Percentiles rank a stretch among this genome's conserved stretches.
These are phyloP conservation scores for Trichoderma arundinaceum DNA, from an alignment of 2,329 filamentous ascomycete species.

Conservation along the genomic window DNA sequence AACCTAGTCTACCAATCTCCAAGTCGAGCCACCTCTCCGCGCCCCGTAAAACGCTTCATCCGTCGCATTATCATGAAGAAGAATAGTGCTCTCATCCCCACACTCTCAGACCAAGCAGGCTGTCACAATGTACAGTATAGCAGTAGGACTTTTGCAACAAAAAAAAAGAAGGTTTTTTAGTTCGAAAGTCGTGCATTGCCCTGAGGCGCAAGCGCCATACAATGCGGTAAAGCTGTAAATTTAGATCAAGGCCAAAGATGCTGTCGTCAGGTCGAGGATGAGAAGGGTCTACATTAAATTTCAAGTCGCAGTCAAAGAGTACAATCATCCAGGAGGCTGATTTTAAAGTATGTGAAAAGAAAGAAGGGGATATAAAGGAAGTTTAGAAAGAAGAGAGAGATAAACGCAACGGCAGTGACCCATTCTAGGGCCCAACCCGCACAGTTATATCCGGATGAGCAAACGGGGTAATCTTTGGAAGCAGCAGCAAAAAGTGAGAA, in stretches of 20 bases:
- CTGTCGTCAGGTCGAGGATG: neutral
- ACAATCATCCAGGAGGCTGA: neutral
- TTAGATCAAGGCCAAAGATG: slow-evolving; percentile 7
- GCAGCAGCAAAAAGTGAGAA: no score
- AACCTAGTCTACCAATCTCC: neutral
- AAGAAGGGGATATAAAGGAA: neutral
- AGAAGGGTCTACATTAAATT: neutral
- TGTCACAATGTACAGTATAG: neutral
- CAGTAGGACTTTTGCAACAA: neutral
- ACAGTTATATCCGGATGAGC: no score
- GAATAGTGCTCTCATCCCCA: neutral
- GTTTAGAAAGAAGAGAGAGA: neutral
- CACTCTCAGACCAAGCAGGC: neutral
- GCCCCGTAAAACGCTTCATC: neutral
- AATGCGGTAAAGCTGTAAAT: neutral
- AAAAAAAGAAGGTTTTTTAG: neutral
- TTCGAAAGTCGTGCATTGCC: neutral
- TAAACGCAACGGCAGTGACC: neutral
- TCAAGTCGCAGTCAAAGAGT: neutral
- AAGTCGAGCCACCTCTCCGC: neutral
- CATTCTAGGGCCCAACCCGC: neutral
- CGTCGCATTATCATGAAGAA: slow-evolving; percentile 12
- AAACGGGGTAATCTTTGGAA: no score
- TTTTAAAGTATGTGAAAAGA: slow-evolving; percentile 10
- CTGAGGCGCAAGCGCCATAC: neutral